phyloP scores from a whole-genome alignment of 176 grass and related monocot genomes.

The Tillandsia fasciculata region DNA sequence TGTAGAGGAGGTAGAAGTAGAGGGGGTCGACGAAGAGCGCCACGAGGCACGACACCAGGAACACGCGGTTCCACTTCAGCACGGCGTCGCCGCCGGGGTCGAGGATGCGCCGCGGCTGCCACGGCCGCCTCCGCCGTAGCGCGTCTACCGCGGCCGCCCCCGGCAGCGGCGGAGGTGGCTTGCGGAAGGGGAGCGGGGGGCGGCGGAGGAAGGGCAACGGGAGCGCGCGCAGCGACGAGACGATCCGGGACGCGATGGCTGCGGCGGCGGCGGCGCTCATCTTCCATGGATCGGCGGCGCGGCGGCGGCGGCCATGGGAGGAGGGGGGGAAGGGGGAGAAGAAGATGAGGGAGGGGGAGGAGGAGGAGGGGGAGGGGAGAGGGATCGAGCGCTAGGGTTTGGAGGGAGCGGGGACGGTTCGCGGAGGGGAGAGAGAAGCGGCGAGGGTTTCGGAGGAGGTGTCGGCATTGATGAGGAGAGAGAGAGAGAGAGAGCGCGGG shows the following conservation, averaged over 20 bases:
- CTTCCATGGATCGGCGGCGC: not conserved
- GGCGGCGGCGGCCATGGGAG: conserved; percentile 2
- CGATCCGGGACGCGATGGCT: not conserved
- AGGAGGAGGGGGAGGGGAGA: not conserved
- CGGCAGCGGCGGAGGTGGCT: not conserved
- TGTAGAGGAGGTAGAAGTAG: conserved; percentile 88
- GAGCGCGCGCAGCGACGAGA: not conserved
- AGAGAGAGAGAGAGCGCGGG: no score
- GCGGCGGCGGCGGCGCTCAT: conserved; percentile 1
- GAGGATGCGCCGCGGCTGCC: conserved; percentile 73
- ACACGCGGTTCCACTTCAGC: conserved; percentile 72
- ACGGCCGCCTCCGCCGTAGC: conserved; percentile 23
- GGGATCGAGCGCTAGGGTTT: not conserved
- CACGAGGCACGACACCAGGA: conserved; percentile 68
- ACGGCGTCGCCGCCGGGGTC: conserved; percentile 79
- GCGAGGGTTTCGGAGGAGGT: not conserved
- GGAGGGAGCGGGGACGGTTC: not conserved
- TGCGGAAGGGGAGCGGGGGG: not conserved
- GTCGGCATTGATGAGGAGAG: not conserved
- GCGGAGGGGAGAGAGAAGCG: conserved; percentile 8
- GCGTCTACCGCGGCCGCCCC: not conserved
- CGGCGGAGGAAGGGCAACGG: not conserved
- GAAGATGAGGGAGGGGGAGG: not conserved
- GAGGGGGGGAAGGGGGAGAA: not conserved
- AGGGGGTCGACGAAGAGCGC: conserved; percentile 81